Evolutionary conservation across 140 eudicot species (phyloP), one percentile per base, ranked within the genome.

Genomic region (Stevia rebaudiana): DNA sequence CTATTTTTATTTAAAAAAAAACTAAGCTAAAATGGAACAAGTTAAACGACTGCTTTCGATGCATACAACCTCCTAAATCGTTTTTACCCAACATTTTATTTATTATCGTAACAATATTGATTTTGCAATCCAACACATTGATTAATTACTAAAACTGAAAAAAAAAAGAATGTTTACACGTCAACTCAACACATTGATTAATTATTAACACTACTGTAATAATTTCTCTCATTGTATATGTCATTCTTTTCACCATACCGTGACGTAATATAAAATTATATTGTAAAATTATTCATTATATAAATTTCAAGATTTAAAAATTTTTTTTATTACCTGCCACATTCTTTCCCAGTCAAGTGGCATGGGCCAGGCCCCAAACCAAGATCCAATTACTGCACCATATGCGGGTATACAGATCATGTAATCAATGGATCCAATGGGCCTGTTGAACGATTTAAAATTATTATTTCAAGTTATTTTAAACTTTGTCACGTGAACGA

Each of bases 341-440:
- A 78, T 70, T 63, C 98, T 84, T 83, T 91, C 98, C 98, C 96
- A 91, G 72, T 91, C 98, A 74, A 91, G 96, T 40, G 98, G 98
- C 98, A 91, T 91, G 11, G 96, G 96, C 98, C 98, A 91, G 47
- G 98, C 95, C 72, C 98, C 98, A 70, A 91, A 84, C 98, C 98
- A 91, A 64, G 92, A 87, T 67, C 98, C 98, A 47, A 91, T 43
- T 39, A 85, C 79, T 35, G 89, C 84, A 52, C 89, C 98, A 77
- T 88, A 84, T 67, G 98, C 96, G 35, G 98, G 95, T 59, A 91
- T 67, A 60, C 95, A 82, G 24, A 88, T 80, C 80, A 85, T 79
- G 73, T 61, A 75, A 73, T 91, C 98, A 44, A 70, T 43, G 37
- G 70, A 50, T 73, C 77, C 82, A 61, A 13, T 44, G 67, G 74